Evolutionary conservation across 176 grass and related monocot species (phyloP).

Genomic region (Pharus latifolius): DNA sequence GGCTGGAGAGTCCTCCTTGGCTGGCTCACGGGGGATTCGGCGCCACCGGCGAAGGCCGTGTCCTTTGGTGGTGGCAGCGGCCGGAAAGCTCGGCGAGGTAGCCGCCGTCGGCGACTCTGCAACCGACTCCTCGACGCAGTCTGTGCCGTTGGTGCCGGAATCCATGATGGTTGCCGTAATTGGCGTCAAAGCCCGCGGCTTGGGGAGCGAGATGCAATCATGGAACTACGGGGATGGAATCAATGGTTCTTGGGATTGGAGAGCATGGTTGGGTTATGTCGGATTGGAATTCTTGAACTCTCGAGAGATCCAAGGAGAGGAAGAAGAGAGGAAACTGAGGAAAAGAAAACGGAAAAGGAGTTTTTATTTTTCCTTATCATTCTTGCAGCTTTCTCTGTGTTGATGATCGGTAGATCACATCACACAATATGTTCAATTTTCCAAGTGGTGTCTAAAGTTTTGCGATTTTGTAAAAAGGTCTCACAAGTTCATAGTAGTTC

Average conservation of each 20-base stretch:
- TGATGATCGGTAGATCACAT: background rate
- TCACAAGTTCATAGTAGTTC: no score
- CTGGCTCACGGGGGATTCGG: slow-evolving; percentile 47
- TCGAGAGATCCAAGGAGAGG: slow-evolving; percentile 27
- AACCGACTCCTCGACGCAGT: slow-evolving; percentile 14
- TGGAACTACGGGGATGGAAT: background rate
- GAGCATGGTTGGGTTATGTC: background rate
- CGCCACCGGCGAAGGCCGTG: slow-evolving; percentile 53
- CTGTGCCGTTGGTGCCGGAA: slow-evolving; percentile 25
- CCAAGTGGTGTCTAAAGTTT: no score
- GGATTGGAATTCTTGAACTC: slow-evolving; percentile 10
- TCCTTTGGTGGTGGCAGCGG: slow-evolving; percentile 19
- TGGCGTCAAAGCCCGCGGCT: slow-evolving; percentile 5
- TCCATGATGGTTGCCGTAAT: slow-evolving; percentile 26
- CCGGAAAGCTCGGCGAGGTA: background rate
- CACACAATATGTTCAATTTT: background rate
- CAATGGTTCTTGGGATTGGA: slow-evolving; percentile 6
- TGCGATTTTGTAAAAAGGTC: no score
- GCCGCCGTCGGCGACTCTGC: slow-evolving; percentile 17
- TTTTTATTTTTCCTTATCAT: slow-evolving; percentile 20
- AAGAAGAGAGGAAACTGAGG: slow-evolving; percentile 29
- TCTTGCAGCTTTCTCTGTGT: background rate
- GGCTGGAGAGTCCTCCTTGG: slow-evolving; percentile 26
- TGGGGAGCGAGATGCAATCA: slow-evolving; percentile 5
- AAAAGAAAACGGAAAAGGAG: background rate